phyloP scores from a whole-genome alignment of 805 yeast genomes.

The Clavispora vitiphila region DNA sequence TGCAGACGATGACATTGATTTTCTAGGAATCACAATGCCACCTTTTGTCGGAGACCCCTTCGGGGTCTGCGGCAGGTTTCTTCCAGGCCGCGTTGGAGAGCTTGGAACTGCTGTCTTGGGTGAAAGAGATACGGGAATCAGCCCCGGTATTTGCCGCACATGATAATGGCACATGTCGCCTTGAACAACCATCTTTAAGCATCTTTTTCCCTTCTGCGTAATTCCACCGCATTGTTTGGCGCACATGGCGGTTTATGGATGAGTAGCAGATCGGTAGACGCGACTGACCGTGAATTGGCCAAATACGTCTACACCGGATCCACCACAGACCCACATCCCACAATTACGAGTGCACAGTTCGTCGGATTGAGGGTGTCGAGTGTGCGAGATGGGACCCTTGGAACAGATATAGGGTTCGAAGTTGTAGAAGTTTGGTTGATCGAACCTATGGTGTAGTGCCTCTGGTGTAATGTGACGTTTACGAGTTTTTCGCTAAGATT shows the following conservation, averaged over 20 bases:
- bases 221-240: conserved; percentile 12
- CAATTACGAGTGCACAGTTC: too few species aligned
- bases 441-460: too few species aligned
- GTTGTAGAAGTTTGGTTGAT: too few species aligned
- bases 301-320: background rate
- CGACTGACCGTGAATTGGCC: background rate
- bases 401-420: too few species aligned
- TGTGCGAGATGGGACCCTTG: too few species aligned
- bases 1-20: background rate
- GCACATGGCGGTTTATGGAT: conserved; percentile 4
- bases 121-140: too few species aligned
- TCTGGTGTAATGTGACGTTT: too few species aligned
- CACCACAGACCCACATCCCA: too few species aligned
- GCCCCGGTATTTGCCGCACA: conserved; percentile 2
- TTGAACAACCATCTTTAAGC: conserved; percentile 8
- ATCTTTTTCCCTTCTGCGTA: conserved; percentile 11
- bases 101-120: too few species aligned
- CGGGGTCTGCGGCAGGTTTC: background rate
- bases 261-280: background rate
- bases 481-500: too few species aligned
- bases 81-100: background rate
- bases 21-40: background rate
- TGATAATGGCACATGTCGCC: conserved; percentile 13
- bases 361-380: too few species aligned
- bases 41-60: background rate